A percentile compares a stretch with the other conserved stretches of the same genome.
Evolutionary conservation across 129 eudicot species (phyloP).

Genomic region (Saposhnikovia divaricata): DNA sequence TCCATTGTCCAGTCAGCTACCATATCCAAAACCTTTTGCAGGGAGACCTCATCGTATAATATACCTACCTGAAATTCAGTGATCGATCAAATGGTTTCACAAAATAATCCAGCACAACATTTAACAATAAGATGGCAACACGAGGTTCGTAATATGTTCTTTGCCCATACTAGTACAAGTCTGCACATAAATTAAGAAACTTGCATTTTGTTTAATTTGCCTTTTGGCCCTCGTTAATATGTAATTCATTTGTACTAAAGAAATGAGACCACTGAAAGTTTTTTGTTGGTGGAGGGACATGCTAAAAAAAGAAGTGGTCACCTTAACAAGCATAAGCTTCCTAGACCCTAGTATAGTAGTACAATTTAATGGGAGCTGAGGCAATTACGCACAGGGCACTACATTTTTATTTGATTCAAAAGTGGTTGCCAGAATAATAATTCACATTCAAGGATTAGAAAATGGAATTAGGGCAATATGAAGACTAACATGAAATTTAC

Average conservation of each 20-base stretch:
- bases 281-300: not conserved
- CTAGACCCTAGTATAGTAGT: not conserved
- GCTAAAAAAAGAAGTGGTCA: not conserved
- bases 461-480: not conserved
- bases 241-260: not conserved
- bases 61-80: conserved; percentile 70
- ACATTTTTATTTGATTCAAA: not conserved
- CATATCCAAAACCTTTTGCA: conserved; percentile 81
- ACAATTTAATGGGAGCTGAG: not conserved
- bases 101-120: not conserved
- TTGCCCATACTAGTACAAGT: not conserved
- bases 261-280: not conserved
- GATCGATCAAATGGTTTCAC: not conserved
- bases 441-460: not conserved
- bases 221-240: not conserved
- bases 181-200: not conserved
- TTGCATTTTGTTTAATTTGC: not conserved
- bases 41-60: conserved; percentile 74
- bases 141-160: not conserved
- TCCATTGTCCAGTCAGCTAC: conserved; percentile 83
- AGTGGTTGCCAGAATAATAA: not conserved
- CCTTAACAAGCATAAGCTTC: not conserved
- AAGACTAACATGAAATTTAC: not conserved
- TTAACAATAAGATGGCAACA: not conserved
- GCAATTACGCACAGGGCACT: not conserved